A percentile compares a stretch with the other conserved stretches of the same genome.
Evolutionary conservation across 2,329 filamentous ascomycete species (phyloP).

Genomic region (Colletotrichum tanaceti): DNA sequence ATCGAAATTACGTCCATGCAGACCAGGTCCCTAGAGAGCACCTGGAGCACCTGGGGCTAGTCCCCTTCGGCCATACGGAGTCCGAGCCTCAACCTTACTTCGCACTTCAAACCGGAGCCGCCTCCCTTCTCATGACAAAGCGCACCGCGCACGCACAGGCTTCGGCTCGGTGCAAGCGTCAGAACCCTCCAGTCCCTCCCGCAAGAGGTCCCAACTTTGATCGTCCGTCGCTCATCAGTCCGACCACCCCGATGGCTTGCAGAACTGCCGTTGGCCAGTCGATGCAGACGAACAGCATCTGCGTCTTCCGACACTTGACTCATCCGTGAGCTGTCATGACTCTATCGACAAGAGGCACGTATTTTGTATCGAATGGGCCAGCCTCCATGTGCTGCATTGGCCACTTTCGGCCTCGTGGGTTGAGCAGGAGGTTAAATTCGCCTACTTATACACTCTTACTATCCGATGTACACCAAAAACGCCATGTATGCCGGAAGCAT

Average conservation of each 20-base stretch:
- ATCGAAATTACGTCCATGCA: conserved; percentile 24
- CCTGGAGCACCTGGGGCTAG: conserved; percentile 5
- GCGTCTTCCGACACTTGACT: conserved; percentile 1
- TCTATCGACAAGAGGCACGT: too few relatives aligned
- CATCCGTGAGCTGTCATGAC: too few relatives aligned
- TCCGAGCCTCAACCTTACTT: conserved; percentile 21
- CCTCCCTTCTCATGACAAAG: conserved; percentile 21
- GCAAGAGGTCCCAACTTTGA: background rate
- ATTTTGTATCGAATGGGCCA: background rate
- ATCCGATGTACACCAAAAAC: background rate
- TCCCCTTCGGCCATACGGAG: background rate
- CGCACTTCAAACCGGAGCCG: conserved; percentile 26
- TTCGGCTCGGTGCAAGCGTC: background rate
- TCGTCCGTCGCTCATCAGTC: conserved; percentile 11
- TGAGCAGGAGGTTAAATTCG: background rate
- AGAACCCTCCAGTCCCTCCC: background rate
- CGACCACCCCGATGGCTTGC: conserved; percentile 13
- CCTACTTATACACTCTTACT: background rate
- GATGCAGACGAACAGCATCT: background rate
- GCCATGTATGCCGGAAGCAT: background rate
- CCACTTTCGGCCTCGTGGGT: background rate
- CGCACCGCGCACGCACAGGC: conserved; percentile 22
- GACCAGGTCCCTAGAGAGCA: background rate
- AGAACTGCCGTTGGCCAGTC: conserved; percentile 4
- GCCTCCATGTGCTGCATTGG: background rate